Base-by-base conservation (phyloP, 2,329 filamentous ascomycete species). In the Apiospora koreana region DNA sequence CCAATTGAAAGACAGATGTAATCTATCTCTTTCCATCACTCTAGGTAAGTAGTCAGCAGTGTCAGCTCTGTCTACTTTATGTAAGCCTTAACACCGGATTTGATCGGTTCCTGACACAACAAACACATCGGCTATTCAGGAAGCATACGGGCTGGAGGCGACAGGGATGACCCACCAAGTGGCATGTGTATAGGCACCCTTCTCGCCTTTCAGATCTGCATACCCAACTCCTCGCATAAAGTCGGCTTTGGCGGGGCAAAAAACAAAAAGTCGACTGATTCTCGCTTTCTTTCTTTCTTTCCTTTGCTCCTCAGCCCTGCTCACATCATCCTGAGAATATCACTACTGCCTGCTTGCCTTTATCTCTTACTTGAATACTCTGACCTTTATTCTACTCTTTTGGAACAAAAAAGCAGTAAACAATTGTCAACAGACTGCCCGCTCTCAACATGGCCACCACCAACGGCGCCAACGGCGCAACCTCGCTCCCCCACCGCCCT, bases 401-500 rank as follows among this genome's bases (percentile, higher is more conserved):
- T 31, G 10, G 18, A 62, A n/a, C 7, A 38, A n/a, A 62, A 58
- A 14, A 43, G 41, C 54, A n/a, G 21, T 8, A 21, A 12, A 38
- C 3, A 5, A 38, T 10, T 62, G 21, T 62, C 54, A 21, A 38
- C 54, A 23, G 31, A 62, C 54, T n/a, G 31, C 21, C 54, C 54
- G 18, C 31, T 62, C 31, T 62, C 67, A 65, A 28, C 68, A 77
- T 76, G 75, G 62, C 71, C 21, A 65, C 71, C 31, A 69, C 70
- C 9, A 71, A 72, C 66, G 74, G 73, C 72, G 74, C 74, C 68
- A 71, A 73, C 38, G 73, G 76, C 73, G 73, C 71, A 71, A 67
- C 74, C 31, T 41, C 65, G 41, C 62, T 77, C 35, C 76, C 77
- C 48, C 76, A 77, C 68, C 74, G 71, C 41, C 77, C 75, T 28